Conservation (phyloP, 106 monocot species). For the Ottelia alismoides region DNA sequence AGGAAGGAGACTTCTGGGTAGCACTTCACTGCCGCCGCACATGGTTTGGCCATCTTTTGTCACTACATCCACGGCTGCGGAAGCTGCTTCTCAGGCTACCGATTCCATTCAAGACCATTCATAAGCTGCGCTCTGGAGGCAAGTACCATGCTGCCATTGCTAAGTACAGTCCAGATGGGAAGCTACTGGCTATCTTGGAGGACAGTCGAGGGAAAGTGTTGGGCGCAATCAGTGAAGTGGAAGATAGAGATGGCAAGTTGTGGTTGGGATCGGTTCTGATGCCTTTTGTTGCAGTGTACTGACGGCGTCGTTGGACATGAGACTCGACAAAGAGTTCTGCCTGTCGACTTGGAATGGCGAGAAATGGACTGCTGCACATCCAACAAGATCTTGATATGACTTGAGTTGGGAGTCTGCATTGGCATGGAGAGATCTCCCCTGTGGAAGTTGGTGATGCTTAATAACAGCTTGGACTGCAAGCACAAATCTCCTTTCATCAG, state of each 20-base stretch:
- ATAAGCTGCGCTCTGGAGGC: slow-evolving; percentile 55
- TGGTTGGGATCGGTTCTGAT: slow-evolving; percentile 93
- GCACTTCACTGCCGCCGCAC: slow-evolving; percentile 65
- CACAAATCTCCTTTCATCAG: no score
- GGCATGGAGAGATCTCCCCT: no score
- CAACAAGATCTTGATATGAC: no score
- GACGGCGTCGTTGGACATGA: no score
- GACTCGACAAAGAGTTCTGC: no score
- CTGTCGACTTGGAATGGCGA: no score
- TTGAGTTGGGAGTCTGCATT: no score
- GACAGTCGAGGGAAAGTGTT: slow-evolving; percentile 75
- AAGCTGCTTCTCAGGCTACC: slow-evolving; percentile 65
- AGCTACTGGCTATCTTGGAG: slow-evolving; percentile 67
- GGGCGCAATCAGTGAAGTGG: slow-evolving; percentile 76
- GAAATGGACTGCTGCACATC: no score
- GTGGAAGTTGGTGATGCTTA: no score
- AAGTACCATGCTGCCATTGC: slow-evolving; percentile 45
- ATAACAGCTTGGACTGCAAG: no score
- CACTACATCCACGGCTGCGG: slow-evolving; percentile 25
- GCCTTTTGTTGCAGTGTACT: slow-evolving; percentile 91
- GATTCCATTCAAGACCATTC: slow-evolving; percentile 50
- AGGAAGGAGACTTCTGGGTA: slow-evolving; percentile 97
- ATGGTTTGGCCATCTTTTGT: slow-evolving; percentile 20
- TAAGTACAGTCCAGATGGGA: slow-evolving; percentile 63
- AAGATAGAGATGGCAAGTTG: slow-evolving; percentile 88